Base-by-base conservation (phyloP, 352 stramenopile species). In the Phytophthora constricta region DNA sequence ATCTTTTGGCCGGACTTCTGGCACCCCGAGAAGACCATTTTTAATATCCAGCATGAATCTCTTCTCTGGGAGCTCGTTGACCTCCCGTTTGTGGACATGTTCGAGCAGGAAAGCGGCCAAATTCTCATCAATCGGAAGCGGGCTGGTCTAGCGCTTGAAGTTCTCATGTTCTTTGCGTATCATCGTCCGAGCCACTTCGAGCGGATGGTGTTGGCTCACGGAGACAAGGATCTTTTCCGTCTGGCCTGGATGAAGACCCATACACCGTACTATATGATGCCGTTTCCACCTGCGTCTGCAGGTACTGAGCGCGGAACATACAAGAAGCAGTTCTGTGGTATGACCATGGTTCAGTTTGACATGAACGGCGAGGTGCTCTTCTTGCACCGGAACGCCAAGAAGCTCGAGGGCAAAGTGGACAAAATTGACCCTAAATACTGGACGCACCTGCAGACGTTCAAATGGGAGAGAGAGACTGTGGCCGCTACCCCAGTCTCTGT, bases 1-100 rank as follows among this genome's bases (percentile, higher is more conserved):
- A 46, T 94, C 13, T 93, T 92, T 61, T 94, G 84, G 84, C 85
- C 85, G 8, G 85, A 93, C 46, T 91, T 91, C 55, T 93, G 81
- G 81, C 83, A 91, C 54, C 86, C 86, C 4, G 58, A 76, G 20
- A 79, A 85, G 50, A 91, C 82, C 39, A 89, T 90, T 31, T 92
- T 91, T 67, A 87, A 88, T 45, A 80, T 92, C 54, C 80, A 91
- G 52, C 49, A 61, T 46, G 68, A 75, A 7, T 89, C 77, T 16
- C 62, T 92, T 25, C 49, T 91, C 19, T 92, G 84, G 82, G 60
- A 87, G 61, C 74, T 89, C n/a, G 65, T 92, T 17, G 73, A 89
- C 49, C 66, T 91, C 42, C 48, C 71, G 11, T 84, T 82, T 19
- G 67, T 91, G 33, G 79, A 91, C 68, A 91, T 91, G 82, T 91